Percentiles rank a stretch among this genome's conserved stretches.
Conservation (phyloP, 2,329 filamentous ascomycete genomes). For the Alternaria rosae region DNA sequence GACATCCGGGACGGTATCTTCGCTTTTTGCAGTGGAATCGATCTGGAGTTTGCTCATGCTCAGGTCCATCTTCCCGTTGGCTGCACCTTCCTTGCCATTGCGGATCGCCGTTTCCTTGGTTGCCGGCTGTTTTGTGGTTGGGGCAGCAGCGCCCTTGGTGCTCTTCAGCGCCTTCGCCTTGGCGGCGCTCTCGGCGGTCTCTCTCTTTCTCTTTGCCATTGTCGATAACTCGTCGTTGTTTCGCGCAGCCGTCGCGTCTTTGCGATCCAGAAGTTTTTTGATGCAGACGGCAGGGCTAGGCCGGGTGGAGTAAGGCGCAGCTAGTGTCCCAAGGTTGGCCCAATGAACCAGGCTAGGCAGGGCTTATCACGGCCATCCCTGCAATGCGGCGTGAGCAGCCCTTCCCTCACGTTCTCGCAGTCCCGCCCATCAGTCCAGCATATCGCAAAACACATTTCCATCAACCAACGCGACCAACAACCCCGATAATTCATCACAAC, state of each 20-base stretch:
- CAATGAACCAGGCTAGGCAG: slow-evolving; percentile 24
- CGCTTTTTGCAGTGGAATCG: slow-evolving; percentile 12
- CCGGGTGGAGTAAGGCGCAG: slow-evolving; percentile 14
- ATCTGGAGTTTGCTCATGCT: slow-evolving; percentile 25
- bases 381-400: slow-evolving; percentile 22
- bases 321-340: slow-evolving; percentile 6
- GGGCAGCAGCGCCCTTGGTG: slow-evolving; percentile 31
- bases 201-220: slow-evolving; percentile 51
- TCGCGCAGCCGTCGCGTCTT: slow-evolving; percentile 8
- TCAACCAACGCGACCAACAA: slow-evolving; percentile 43
- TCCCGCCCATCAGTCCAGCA: slow-evolving; percentile 38
- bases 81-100: slow-evolving; percentile 27
- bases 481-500: slow-evolving; percentile 48
- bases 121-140: slow-evolving; percentile 26
- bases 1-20: slow-evolving; percentile 12
- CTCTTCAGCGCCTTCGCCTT: slow-evolving; percentile 36
- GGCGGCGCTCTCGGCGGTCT: slow-evolving; percentile 25
- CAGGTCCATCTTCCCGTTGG: slow-evolving; percentile 26
- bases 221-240: slow-evolving; percentile 11
- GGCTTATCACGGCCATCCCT: slow-evolving; percentile 33
- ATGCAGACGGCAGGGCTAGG: slow-evolving; percentile 30
- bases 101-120: slow-evolving; percentile 21
- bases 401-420: slow-evolving; percentile 37
- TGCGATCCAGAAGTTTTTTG: slow-evolving; percentile 30
- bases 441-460: slow-evolving; percentile 43